Evolutionary conservation across 2,329 filamentous ascomycete genomes (phyloP), one percentile per base, ranked within the genome.

Genomic region (Madurella fahalii): DNA sequence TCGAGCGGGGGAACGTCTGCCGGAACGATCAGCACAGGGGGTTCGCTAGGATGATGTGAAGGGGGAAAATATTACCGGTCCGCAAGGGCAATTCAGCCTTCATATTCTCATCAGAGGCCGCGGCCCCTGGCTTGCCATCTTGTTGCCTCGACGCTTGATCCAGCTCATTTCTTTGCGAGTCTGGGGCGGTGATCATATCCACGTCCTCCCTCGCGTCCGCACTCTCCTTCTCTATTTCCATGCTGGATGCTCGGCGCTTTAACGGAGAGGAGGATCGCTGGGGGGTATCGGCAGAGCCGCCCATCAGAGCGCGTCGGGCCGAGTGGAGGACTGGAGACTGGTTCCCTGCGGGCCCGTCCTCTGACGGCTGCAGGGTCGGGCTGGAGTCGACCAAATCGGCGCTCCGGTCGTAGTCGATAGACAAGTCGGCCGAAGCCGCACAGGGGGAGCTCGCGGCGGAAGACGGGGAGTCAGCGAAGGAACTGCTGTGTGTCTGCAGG

Each of bases 241-340:
- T 82, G 65, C 79, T 83, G 56, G 80, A 84, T 37, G 83, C 83
- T 59, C 79, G 77, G 65, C 83, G 77, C 70, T 86, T 86, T 53
- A 86, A 69, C 8, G 83, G 83, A 17, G 83, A 86, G 30, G 83
- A 85, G 17, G 83, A 83, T 62, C 83, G 77, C 43, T 84, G 78
- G 55, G 79, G 76, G 20, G 76, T 65, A 58, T 85, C 80, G 61
- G 77, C 74, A 68, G 81, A 79, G 60, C 78, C 82, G 59, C 80
- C 80, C 79, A 85, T 84, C 56, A 84, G 77, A 61, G 74, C 77
- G 59, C 79, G 75, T 62, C 76, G 76, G 37, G 77, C 72, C 47
- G 75, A 69, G 58, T 75, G 74, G 61, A 77, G 62, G 50, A 73
- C 74, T 37, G 82, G 79, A 53, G 81, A 83, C 66, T 76, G 75